Conservation (phyloP, 495 filamentous ascomycete species). For the Neohortaea acidophila region DNA sequence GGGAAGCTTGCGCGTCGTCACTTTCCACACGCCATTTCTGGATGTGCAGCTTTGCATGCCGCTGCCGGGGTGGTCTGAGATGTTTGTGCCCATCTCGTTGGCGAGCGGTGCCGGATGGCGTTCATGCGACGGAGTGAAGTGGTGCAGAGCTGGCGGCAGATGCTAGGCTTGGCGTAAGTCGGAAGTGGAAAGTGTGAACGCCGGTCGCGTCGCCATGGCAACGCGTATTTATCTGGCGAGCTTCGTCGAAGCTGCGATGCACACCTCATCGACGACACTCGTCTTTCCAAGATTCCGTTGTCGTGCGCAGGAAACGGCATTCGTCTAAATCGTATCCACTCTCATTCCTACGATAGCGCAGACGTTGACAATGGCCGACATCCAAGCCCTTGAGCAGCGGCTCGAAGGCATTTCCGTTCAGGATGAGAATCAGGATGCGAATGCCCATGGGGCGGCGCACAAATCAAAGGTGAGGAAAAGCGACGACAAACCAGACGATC, state of each 20-base stretch:
- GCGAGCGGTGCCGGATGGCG: neutral
- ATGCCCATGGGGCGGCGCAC: slow-evolving; percentile 15
- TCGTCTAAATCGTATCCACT: too few relatives aligned
- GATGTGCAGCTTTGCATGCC: slow-evolving; percentile 30
- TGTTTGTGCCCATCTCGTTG: neutral
- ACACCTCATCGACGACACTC: too few relatives aligned
- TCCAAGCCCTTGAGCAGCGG: slow-evolving; percentile 24
- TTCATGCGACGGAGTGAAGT: neutral
- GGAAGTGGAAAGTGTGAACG: neutral
- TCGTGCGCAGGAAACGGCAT: too few relatives aligned
- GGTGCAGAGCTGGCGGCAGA: too few relatives aligned
- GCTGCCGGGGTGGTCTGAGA: neutral
- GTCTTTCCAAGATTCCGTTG: too few relatives aligned
- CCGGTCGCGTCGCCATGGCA: neutral
- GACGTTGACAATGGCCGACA: slow-evolving; percentile 18
- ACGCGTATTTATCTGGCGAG: too few relatives aligned
- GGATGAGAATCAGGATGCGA: slow-evolving; percentile 28
- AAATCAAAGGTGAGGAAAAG: slow-evolving; percentile 24
- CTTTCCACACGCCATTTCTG: slow-evolving; percentile 25
- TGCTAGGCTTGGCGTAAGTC: neutral
- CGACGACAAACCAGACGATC: neutral
- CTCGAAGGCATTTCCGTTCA: slow-evolving; percentile 26
- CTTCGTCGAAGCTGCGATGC: too few relatives aligned
- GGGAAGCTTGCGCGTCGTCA: slow-evolving; percentile 70
- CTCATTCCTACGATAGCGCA: too few relatives aligned